These are phyloP conservation scores for Ophiostoma angusticollis DNA, from an alignment of 2,329 filamentous ascomycete genomes.

Conservation along the genomic window DNA sequence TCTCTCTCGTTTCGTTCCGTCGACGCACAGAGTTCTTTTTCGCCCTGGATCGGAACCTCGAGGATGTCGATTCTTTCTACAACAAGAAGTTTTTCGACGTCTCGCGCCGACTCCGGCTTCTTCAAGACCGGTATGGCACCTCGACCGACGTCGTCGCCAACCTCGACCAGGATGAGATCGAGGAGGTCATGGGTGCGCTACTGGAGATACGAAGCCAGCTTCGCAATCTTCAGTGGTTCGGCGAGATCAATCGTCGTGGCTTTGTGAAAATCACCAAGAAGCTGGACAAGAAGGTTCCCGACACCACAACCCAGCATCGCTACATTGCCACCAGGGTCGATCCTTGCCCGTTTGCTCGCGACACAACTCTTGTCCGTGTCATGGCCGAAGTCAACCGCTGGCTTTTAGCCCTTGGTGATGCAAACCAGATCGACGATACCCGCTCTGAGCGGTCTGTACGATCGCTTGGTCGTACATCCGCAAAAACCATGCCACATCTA, in stretches of 20 bases:
- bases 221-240: constrained; percentile 92
- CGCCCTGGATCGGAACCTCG: constrained; percentile 88
- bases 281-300: constrained; percentile 83
- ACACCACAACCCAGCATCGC: constrained; percentile 62
- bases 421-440: constrained; percentile 62
- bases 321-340: constrained; percentile 90
- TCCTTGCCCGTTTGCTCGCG: constrained; percentile 75
- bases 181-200: constrained; percentile 81
- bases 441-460: constrained; percentile 61
- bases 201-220: constrained; percentile 79
- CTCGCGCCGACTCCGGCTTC: constrained; percentile 67
- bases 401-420: constrained; percentile 70
- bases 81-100: constrained; percentile 88
- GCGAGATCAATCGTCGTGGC: constrained; percentile 86
- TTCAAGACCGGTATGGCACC: constrained; percentile 78
- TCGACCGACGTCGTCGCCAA: constrained; percentile 54
- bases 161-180: constrained; percentile 76
- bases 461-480: constrained; percentile 64
- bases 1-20: constrained; percentile 1
- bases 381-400: constrained; percentile 70
- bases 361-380: constrained; percentile 34
- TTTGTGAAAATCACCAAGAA: constrained; percentile 99
- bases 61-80: constrained; percentile 93
- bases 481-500: constrained; percentile 61
- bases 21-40: constrained; percentile 75